These are phyloP conservation scores for Aquilaria yunnanensis DNA, from an alignment of 345 rosid species.

Conservation along the genomic window DNA sequence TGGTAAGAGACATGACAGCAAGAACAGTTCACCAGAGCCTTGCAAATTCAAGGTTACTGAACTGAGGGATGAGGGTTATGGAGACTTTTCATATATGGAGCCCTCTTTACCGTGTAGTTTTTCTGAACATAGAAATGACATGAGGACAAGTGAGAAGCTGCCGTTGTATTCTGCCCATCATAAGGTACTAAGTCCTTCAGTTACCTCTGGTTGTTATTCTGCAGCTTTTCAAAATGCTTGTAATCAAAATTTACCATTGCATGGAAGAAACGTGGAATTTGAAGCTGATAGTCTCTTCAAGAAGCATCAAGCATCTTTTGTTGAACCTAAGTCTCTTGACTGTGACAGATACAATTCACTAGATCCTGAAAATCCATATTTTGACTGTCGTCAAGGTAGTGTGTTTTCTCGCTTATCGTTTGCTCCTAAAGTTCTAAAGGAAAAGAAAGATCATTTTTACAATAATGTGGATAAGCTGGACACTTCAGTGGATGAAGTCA, in stretches of 20 bases:
- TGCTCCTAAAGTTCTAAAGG: slow-evolving; percentile 17
- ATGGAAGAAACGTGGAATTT: slow-evolving; percentile 18
- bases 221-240: slow-evolving; percentile 13
- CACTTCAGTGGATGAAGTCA: slow-evolving; percentile 42
- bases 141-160: slow-evolving; percentile 13
- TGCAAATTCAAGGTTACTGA: slow-evolving; percentile 6
- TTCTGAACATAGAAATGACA: slow-evolving; percentile 10
- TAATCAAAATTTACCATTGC: slow-evolving; percentile 10
- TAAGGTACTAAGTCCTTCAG: slow-evolving; percentile 22
- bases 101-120: slow-evolving; percentile 19
- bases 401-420: slow-evolving; percentile 48
- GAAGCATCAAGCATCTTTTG: slow-evolving; percentile 10
- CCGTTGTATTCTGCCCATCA: slow-evolving; percentile 14
- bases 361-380: slow-evolving; percentile 2
- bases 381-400: slow-evolving; percentile 18
- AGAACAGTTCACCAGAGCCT: slow-evolving; percentile 9
- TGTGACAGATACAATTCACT: slow-evolving; percentile 1
- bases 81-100: slow-evolving; percentile 12
- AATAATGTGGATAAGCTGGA: slow-evolving; percentile 11
- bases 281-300: slow-evolving; percentile 17
- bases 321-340: slow-evolving; percentile 11
- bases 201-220: slow-evolving; percentile 15
- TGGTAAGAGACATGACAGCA: slow-evolving; percentile 12
- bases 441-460: slow-evolving; percentile 6
- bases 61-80: slow-evolving; percentile 14